These are phyloP conservation scores for Fusarium sp. DNA, from an alignment of 2,329 filamentous ascomycete genomes.

Conservation along the genomic window DNA sequence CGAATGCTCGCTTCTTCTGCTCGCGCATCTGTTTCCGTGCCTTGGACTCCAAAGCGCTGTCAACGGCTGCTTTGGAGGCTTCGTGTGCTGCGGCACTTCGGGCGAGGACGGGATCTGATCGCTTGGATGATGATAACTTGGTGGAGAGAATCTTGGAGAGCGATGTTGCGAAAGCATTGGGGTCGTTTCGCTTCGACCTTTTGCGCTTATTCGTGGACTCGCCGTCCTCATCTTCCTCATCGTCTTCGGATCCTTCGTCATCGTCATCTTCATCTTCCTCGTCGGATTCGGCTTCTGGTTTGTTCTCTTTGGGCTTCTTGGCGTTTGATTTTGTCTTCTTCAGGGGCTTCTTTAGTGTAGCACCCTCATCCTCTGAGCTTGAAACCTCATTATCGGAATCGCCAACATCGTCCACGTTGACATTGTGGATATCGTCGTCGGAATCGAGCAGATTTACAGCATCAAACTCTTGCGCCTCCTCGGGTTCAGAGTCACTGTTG, in stretches of 20 bases:
- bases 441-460: slow-evolving; percentile 68
- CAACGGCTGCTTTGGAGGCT: slow-evolving; percentile 77
- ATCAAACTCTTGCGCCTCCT: slow-evolving; percentile 59
- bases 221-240: slow-evolving; percentile 55
- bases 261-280: slow-evolving; percentile 39
- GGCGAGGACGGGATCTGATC: slow-evolving; percentile 90
- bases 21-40: slow-evolving; percentile 82
- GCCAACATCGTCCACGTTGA: slow-evolving; percentile 63
- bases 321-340: slow-evolving; percentile 48
- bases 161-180: slow-evolving; percentile 88
- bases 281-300: slow-evolving; percentile 42
- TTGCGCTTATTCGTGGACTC: slow-evolving; percentile 53
- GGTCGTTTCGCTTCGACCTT: slow-evolving; percentile 91
- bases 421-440: slow-evolving; percentile 68
- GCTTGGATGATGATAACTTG: slow-evolving; percentile 85
- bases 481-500: slow-evolving; percentile 65
- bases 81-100: slow-evolving; percentile 81
- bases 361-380: slow-evolving; percentile 54
- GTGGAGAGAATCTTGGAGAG: slow-evolving; percentile 93
- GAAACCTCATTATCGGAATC: slow-evolving; percentile 54
- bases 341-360: slow-evolving; percentile 47
- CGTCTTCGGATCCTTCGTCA: slow-evolving; percentile 51
- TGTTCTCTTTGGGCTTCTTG: slow-evolving; percentile 41
- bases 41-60: slow-evolving; percentile 83
- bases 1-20: slow-evolving; percentile 81